Base-by-base conservation (phyloP, 2,329 filamentous ascomycete genomes). In the Plenodomus lindquistii region DNA sequence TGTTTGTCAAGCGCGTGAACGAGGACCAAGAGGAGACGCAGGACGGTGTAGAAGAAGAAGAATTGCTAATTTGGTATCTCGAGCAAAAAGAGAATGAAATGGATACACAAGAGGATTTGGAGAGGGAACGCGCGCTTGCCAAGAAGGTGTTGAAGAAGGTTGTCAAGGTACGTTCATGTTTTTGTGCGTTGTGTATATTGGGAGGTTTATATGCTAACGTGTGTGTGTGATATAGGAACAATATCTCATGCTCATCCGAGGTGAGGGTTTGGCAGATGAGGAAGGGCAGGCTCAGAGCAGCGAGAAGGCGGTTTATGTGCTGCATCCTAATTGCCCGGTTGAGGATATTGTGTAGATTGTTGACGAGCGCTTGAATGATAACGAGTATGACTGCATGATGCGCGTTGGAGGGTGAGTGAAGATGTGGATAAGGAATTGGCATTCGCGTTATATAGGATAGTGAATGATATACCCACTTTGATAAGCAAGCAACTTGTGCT, bases 251-350 rank as follows among this genome's bases (percentile, higher is more conserved):
- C 77, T 77, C 40, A 81, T 84, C 51, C 75, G 92, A 74, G 92
- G 95, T 59, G 91, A 96, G 60, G 92, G 95, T 17, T 81, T 97
- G 40, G 90, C 94, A 75, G 89, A 91, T 44, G 85, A 91, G 24
- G 80, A 85, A 36, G 87, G 85, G 74, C 58, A 82, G 81, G 71
- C 67, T 60, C 75, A 59, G 72, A 41, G 52, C 4, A 77, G 66
- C 67, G 49, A 52, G 17, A 79, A 78, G 64, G 78, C 88, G 4
- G 82, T 94, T 43, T 99, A 97, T 69, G 88, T 97, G 20, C 70
- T 99, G 59, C 94, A 99, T 76, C 94, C 94, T 49, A 97, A 97
- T 75, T 96, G 90, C 68, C 89, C 89, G 0, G 80, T 95, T 9
- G 92, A 96, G 57, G 78, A 80, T 46, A 72, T 72, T 49, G 65